phyloP scores from a whole-genome alignment of 2,329 filamentous ascomycete genomes.

The Didymella pomorum region DNA sequence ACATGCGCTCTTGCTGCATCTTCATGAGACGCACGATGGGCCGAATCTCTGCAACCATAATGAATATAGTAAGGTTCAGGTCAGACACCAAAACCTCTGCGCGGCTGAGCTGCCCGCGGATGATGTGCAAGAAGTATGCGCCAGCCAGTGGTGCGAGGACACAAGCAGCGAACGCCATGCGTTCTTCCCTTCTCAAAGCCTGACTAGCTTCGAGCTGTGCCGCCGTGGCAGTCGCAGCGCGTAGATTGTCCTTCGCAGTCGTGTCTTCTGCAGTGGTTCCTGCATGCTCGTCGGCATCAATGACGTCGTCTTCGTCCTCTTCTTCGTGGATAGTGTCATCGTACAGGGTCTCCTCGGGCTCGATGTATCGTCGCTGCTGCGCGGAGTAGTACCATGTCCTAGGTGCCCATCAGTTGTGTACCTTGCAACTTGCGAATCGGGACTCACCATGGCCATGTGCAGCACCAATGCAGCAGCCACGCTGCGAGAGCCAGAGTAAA shows the following conservation, averaged over 20 bases:
- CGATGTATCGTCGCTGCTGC: slow-evolving; percentile 48
- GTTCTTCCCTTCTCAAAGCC: slow-evolving; percentile 78
- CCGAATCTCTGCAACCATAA: slow-evolving; percentile 84
- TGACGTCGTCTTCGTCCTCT: slow-evolving; percentile 38
- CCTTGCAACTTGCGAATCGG: neutral
- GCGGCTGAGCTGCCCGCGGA: slow-evolving; percentile 81
- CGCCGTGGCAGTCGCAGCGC: slow-evolving; percentile 13
- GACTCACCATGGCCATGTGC: slow-evolving; percentile 83
- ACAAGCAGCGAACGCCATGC: slow-evolving; percentile 76
- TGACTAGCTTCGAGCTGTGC: slow-evolving; percentile 55
- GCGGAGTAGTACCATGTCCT: slow-evolving; percentile 64
- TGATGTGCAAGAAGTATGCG: slow-evolving; percentile 83
- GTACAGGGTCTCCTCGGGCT: slow-evolving; percentile 26
- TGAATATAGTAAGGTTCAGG: slow-evolving; percentile 90
- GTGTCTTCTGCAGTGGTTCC: slow-evolving; percentile 19
- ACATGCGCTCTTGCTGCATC: slow-evolving; percentile 78
- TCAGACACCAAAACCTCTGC: slow-evolving; percentile 89
- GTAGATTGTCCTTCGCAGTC: slow-evolving; percentile 9
- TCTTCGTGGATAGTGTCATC: slow-evolving; percentile 41
- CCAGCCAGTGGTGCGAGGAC: slow-evolving; percentile 80
- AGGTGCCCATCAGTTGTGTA: neutral
- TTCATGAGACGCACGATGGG: slow-evolving; percentile 83
- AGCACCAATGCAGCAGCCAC: slow-evolving; percentile 91
- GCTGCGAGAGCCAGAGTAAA: slow-evolving; percentile 81
- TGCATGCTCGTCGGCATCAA: slow-evolving; percentile 21